Evolutionary conservation across 2,329 filamentous ascomycete species (phyloP).

Genomic region (Cryphonectria japonica): DNA sequence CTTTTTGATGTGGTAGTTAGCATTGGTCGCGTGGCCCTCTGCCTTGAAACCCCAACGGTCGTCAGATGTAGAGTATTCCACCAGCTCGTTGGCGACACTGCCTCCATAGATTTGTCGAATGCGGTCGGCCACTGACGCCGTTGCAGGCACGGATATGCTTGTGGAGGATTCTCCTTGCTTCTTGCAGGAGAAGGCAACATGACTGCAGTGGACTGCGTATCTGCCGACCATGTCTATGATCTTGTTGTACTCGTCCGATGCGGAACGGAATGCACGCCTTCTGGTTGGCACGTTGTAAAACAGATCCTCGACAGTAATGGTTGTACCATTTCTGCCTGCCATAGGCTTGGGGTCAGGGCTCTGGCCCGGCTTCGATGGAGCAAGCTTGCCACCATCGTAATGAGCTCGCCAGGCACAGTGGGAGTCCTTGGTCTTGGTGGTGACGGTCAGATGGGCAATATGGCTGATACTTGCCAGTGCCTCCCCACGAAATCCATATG

Average conservation of each 20-base stretch:
- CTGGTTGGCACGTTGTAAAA: conserved; percentile 96
- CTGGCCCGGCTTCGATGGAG: conserved; percentile 85
- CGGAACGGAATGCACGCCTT: conserved; percentile 84
- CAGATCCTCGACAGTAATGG: conserved; percentile 94
- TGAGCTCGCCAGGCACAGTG: conserved; percentile 88
- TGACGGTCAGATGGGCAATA: conserved; percentile 93
- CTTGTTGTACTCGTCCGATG: conserved; percentile 95
- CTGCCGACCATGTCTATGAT: conserved; percentile 93
- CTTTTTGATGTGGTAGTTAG: conserved; percentile 92
- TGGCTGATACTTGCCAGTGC: conserved; percentile 97
- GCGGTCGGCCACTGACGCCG: conserved; percentile 74
- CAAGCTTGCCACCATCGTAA: conserved; percentile 81
- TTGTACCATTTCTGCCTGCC: conserved; percentile 86
- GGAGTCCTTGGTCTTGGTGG: conserved; percentile 88
- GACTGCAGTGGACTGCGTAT: conserved; percentile 88
- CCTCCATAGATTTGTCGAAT: conserved; percentile 90
- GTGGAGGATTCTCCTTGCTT: conserved; percentile 88
- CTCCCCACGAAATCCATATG: conserved; percentile 97
- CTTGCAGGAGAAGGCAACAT: conserved; percentile 95
- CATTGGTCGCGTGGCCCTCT: conserved; percentile 82
- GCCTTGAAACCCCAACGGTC: conserved; percentile 83
- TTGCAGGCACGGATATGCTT: conserved; percentile 77
- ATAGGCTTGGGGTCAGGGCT: conserved; percentile 82
- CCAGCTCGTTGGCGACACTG: conserved; percentile 82
- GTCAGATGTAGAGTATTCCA: conserved; percentile 74